These are phyloP conservation scores for Pseudohyphozyma bogoriensis DNA, from an alignment of 768 basidiomycete species.

Conservation along the genomic window DNA sequence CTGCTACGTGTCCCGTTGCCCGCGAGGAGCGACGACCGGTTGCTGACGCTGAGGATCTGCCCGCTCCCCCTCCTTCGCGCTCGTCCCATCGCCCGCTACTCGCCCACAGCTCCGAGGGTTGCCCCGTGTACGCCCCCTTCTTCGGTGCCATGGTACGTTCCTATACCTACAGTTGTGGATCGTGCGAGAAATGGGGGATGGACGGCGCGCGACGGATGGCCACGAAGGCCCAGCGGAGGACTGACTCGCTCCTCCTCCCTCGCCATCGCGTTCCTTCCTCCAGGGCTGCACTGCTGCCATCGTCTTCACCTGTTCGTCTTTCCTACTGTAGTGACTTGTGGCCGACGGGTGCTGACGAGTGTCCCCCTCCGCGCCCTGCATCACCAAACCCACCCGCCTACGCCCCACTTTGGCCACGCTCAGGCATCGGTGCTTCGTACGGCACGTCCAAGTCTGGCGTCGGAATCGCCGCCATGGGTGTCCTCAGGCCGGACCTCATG, in stretches of 20 bases:
- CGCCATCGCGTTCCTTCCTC: background rate
- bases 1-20: too few relatives aligned
- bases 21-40: too few relatives aligned
- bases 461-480: constrained; percentile 91
- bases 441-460: constrained; percentile 98
- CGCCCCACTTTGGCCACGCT: background rate
- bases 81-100: too few relatives aligned
- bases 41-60: too few relatives aligned
- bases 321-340: background rate
- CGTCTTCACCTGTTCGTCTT: constrained; percentile 85
- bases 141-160: constrained; percentile 83
- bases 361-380: background rate
- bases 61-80: background rate
- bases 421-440: constrained; percentile 44
- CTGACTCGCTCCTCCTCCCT: background rate
- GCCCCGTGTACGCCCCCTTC: constrained; percentile 98
- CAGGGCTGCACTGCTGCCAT: constrained; percentile 95
- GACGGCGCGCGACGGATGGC: background rate
- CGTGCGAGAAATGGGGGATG: background rate
- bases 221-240: background rate
- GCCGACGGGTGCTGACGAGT: background rate
- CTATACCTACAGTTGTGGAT: background rate
- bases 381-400: background rate
- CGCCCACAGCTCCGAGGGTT: constrained; percentile 39
- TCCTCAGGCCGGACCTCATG: constrained; percentile 87